Evolutionary conservation across 192 early-diverging fungal species (phyloP), one percentile per base, ranked within the genome.

Genomic region (Phlyctochytrium planicorne): DNA sequence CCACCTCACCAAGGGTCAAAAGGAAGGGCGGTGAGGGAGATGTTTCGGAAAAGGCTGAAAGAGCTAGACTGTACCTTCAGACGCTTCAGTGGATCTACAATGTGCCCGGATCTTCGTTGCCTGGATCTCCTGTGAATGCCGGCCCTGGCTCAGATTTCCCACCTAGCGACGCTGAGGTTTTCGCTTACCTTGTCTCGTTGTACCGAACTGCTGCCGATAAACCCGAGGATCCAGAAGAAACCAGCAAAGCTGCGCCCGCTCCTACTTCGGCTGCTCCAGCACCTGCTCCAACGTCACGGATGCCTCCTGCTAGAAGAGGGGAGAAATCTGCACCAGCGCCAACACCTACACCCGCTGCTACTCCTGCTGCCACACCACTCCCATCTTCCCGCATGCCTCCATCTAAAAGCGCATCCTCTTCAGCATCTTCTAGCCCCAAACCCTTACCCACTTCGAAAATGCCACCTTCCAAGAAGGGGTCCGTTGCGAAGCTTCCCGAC

Each of bases 101-200:
- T 27, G 25, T 57, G 10, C 55, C 55, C 25, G 55, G 55, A 12
- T 12, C 55, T 6, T 6, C 27, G 6, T 29, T 57, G 20, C 55
- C 55, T 4, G 55, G 55, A 57, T 57, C 55, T 6, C 55, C 55
- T 27, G 27, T 29, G 12, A 14, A 25, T 27, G 55, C 27, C 20
- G 25, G 6, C 14, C 12, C 55, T 12, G 20, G 20, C 40, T 6
- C 40, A 47, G 40, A 47, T 20, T 47, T 14, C 20, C 55, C 55
- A 27, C 55, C 55, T 12, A 57, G 55, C 27, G 55, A 57, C 55
- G 55, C 55, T 14, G 55, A 57, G 55, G 12, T 57, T 14, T 57
- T 57, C 25, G 55, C 55, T 12, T 57, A 57, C 25, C 10, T 57
- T 12, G 27, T 57, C 14, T 57, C 55, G 25, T 27, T 57, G 27